A percentile compares a stretch with the other conserved stretches of the same genome.
phyloP scores from a whole-genome alignment of 352 stramenopile species.

The Pythium brachiatum region DNA sequence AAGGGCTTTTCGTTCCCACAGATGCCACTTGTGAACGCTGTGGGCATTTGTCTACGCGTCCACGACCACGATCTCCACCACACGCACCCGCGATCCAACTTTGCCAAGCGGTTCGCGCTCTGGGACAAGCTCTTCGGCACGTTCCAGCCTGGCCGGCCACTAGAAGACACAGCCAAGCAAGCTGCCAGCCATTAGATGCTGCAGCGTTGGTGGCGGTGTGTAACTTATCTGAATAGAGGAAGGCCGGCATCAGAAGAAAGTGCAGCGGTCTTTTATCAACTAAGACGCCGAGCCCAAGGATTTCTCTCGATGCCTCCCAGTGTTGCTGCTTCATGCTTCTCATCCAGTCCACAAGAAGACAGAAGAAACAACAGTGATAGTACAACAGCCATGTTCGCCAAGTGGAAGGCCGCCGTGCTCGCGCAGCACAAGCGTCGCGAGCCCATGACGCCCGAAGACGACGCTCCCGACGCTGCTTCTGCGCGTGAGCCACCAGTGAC shows the following conservation, averaged over 20 bases:
- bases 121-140: conserved; percentile 87
- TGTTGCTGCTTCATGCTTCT: background rate
- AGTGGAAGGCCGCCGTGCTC: conserved; percentile 9
- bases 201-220: background rate
- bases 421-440: conserved; percentile 3
- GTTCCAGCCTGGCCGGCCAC: conserved; percentile 33
- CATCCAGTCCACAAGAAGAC: background rate
- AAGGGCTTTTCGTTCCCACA: conserved; percentile 87
- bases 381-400: conserved; percentile 1
- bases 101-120: conserved; percentile 84
- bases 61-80: conserved; percentile 86
- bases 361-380: background rate
- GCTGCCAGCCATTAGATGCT: background rate
- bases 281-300: background rate
- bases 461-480: background rate
- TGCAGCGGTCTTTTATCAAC: background rate
- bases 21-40: conserved; percentile 59
- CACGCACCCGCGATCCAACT: conserved; percentile 81
- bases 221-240: background rate
- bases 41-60: conserved; percentile 53
- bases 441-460: background rate
- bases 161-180: background rate
- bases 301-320: no score
- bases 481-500: background rate
- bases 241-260: background rate